Conservation (phyloP, 2,329 filamentous ascomycete species). For the Periconia sp. region DNA sequence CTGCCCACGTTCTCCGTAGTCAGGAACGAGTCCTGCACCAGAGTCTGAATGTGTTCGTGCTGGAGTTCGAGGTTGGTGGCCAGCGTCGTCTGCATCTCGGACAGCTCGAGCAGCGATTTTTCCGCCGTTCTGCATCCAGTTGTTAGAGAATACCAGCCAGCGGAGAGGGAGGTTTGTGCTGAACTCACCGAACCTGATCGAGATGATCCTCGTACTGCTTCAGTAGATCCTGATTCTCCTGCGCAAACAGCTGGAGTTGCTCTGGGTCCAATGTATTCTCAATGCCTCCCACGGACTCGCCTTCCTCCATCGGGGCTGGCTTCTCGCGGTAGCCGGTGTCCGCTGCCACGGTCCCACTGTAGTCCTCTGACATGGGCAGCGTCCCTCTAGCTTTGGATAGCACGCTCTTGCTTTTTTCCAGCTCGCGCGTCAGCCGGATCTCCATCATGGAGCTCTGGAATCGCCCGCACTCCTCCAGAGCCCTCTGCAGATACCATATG, state of each 20-base stretch:
- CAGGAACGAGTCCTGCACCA: slow-evolving; percentile 78
- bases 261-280: slow-evolving; percentile 72
- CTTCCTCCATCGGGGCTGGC: slow-evolving; percentile 24
- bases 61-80: slow-evolving; percentile 84
- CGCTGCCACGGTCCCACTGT: slow-evolving; percentile 14
- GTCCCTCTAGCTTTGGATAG: slow-evolving; percentile 66
- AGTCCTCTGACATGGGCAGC: slow-evolving; percentile 24
- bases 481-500: slow-evolving; percentile 76
- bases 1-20: slow-evolving; percentile 85
- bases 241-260: slow-evolving; percentile 89
- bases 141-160: slow-evolving; percentile 18
- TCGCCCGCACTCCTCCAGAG: slow-evolving; percentile 73
- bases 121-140: slow-evolving; percentile 69
- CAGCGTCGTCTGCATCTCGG: slow-evolving; percentile 85
- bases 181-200: slow-evolving; percentile 83
- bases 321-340: slow-evolving; percentile 28
- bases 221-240: slow-evolving; percentile 90
- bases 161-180: background rate
- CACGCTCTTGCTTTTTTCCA: slow-evolving; percentile 87
- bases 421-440: slow-evolving; percentile 76
- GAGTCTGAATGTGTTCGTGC: slow-evolving; percentile 83
- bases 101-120: slow-evolving; percentile 87
- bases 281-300: slow-evolving; percentile 31
- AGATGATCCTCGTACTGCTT: slow-evolving; percentile 92
- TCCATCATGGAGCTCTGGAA: slow-evolving; percentile 93